Percentiles rank a stretch among this genome's conserved stretches.
Conservation (phyloP, 2,329 filamentous ascomycete genomes). For the Fusarium haematococcum region DNA sequence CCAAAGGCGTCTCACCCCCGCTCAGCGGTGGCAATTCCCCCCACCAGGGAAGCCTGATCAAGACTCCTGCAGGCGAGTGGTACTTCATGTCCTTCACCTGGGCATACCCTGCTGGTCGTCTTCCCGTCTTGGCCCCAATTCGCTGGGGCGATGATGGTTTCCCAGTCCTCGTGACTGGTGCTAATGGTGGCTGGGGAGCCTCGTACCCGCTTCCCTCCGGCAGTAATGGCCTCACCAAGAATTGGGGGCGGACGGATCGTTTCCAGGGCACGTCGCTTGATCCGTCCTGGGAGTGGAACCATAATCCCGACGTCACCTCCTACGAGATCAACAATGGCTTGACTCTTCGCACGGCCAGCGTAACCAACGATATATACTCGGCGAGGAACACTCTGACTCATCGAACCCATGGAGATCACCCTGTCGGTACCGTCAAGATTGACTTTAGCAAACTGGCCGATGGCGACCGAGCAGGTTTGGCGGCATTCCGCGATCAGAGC, state of each 20-base stretch:
- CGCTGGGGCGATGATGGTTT: conserved; percentile 44
- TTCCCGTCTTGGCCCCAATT: conserved; percentile 53
- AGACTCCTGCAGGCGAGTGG: conserved; percentile 65
- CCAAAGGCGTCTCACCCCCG: conserved; percentile 56
- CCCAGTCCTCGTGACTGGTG: conserved; percentile 56
- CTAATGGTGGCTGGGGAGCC: conserved; percentile 60
- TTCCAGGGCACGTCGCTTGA: conserved; percentile 58
- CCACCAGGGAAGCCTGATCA: conserved; percentile 68
- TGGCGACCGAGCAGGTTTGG: too few species aligned
- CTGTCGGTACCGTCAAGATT: too few species aligned
- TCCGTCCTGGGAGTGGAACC: conserved; percentile 71
- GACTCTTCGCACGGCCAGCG: conserved; percentile 60
- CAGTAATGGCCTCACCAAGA: conserved; percentile 23
- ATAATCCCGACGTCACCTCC: conserved; percentile 65
- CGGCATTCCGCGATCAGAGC: too few species aligned
- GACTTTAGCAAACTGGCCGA: too few species aligned
- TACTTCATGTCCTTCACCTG: conserved; percentile 70
- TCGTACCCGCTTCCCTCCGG: conserved; percentile 54
- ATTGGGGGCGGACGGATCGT: conserved; percentile 54
- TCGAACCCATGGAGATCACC: conserved; percentile 54
- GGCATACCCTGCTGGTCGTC: conserved; percentile 66
- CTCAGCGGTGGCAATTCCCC: conserved; percentile 58
- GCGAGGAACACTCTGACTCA: conserved; percentile 62
- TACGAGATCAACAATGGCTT: conserved; percentile 60
- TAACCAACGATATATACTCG: conserved; percentile 62